phyloP scores from a whole-genome alignment of 805 yeast species.

The Saccharomyces paradoxus region DNA sequence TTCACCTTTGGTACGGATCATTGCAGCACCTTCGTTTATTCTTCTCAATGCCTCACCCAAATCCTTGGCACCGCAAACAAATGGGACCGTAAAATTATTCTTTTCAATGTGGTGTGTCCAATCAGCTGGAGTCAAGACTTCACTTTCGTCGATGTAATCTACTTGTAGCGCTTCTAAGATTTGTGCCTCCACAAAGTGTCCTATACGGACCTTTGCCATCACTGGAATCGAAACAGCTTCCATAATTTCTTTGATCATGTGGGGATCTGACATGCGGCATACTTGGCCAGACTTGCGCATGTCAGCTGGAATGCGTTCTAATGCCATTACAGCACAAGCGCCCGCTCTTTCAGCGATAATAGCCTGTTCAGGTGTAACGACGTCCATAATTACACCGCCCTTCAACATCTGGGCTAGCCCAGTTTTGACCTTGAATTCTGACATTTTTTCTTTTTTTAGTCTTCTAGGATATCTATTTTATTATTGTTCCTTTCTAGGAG shows the following conservation, averaged over 20 bases:
- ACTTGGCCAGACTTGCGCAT: slow-evolving; percentile 76
- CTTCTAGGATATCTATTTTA: not conserved
- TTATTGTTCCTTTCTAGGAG: not conserved
- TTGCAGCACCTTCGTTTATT: slow-evolving; percentile 75
- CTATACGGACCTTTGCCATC: slow-evolving; percentile 82
- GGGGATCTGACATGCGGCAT: slow-evolving; percentile 80
- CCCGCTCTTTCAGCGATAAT: slow-evolving; percentile 74
- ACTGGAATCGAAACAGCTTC: slow-evolving; percentile 57
- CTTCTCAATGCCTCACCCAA: slow-evolving; percentile 77
- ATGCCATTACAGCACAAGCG: slow-evolving; percentile 85
- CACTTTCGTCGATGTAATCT: slow-evolving; percentile 79
- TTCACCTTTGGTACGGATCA: slow-evolving; percentile 82
- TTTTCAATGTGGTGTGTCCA: slow-evolving; percentile 57
- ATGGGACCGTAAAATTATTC: slow-evolving; percentile 56
- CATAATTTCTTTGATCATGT: slow-evolving; percentile 69
- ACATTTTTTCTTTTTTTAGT: slow-evolving; percentile 9
- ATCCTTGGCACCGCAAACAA: slow-evolving; percentile 78
- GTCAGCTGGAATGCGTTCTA: slow-evolving; percentile 79
- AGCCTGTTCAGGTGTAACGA: slow-evolving; percentile 75
- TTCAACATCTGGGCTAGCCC: slow-evolving; percentile 83
- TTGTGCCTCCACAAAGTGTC: slow-evolving; percentile 78
- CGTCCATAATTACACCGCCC: slow-evolving; percentile 70
- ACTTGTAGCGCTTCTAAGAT: slow-evolving; percentile 61
- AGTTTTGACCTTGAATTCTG: slow-evolving; percentile 48
- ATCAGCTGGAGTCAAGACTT: slow-evolving; percentile 79